Evolutionary conservation across 2,329 filamentous ascomycete species (phyloP).

Genomic region (Aureobasidium zeae): DNA sequence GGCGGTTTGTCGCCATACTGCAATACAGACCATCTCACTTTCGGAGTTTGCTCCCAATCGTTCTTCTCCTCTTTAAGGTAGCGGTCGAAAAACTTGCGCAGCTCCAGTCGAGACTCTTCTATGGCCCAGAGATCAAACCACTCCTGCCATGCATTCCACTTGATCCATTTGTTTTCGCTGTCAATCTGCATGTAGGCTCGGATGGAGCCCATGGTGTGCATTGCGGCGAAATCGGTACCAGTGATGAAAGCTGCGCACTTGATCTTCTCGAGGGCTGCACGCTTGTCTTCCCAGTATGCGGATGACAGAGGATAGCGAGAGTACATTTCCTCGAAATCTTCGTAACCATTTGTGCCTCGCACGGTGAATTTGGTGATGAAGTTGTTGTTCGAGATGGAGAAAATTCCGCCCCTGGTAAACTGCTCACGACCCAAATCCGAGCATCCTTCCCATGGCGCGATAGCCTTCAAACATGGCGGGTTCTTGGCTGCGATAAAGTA

Average conservation of each 20-base stretch:
- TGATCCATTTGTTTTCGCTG: conserved; percentile 38
- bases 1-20: conserved; percentile 30
- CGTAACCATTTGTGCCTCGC: conserved; percentile 19
- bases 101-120: conserved; percentile 29
- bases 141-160: conserved; percentile 34
- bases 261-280: conserved; percentile 22
- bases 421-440: conserved; percentile 41
- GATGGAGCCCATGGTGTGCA: conserved; percentile 22
- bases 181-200: conserved; percentile 32
- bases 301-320: conserved; percentile 19
- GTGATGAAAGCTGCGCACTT: conserved; percentile 22
- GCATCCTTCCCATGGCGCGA: conserved; percentile 41
- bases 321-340: conserved; percentile 21
- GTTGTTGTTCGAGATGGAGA: conserved; percentile 33
- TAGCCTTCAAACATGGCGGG: conserved; percentile 36
- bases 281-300: conserved; percentile 23
- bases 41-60: conserved; percentile 40
- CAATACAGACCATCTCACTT: conserved; percentile 35
- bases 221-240: conserved; percentile 20
- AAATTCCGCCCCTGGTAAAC: conserved; percentile 35
- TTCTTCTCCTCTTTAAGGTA: conserved; percentile 39
- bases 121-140: conserved; percentile 38
- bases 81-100: conserved; percentile 38
- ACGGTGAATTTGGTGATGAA: conserved; percentile 22
- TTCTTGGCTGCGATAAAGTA: conserved; percentile 34